Base-by-base conservation (phyloP, 2,329 filamentous ascomycete species). In the Hypoxylon sp. region DNA sequence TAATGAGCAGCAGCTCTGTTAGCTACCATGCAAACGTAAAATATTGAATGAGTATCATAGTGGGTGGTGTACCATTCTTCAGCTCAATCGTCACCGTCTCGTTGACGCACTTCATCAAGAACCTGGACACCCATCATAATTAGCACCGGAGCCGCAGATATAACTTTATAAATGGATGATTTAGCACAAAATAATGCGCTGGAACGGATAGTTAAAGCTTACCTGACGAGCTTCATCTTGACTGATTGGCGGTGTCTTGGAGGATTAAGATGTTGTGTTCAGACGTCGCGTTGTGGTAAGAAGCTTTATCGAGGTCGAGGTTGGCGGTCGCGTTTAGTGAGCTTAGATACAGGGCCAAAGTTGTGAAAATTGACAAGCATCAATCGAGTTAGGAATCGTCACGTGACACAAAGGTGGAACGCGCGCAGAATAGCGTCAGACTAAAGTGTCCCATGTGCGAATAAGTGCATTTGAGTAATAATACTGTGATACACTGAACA, bases 71-170 rank as follows among this genome's bases (percentile, higher is more conserved):
- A 96, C 94, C 96, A 88, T 98, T 98, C 83, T 99, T 99, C 74
- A 99, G 87, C 83, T 99, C 96, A 81, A 99, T 93, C 48, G 95
- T 98, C 77, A 98, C 96, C 77, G 96, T 97, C 85, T 99, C 96
- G 82, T 98, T 98, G 82, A 93, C 90, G 82, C 95, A 98, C 87
- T 99, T 99, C 95, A 98, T 98, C 75, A 99, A 86, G 82, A 99
- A 99, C 81, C 96, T 98, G 81, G 69, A 65, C 69, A 63, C 66
- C 53, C 52, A 74, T 68, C 30, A 72, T 25, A 50, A 73, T 81
- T 73, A 80, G 78, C 73, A 75, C 68, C 68, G 66, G 53, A 67
- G 66, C 72, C 75, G 76, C 76, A 70, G 75, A 74, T 63, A 73
- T 34, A 73, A 68, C 82, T 81, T 83, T 81, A 74, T 74, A 49